Conservation (phyloP, 306 rosid species). For the Fagus sylvatica region DNA sequence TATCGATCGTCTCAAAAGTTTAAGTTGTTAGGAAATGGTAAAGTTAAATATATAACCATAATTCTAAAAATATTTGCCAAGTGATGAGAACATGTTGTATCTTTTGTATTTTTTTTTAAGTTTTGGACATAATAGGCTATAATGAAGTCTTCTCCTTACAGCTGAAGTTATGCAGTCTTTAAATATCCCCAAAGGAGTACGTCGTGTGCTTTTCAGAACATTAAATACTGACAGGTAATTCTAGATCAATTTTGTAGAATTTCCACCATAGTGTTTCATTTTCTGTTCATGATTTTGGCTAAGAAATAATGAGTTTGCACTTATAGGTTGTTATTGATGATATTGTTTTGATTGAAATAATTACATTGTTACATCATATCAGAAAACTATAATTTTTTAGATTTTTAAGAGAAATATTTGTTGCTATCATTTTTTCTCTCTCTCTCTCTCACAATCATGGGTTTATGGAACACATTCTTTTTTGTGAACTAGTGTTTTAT, state of each 20-base stretch:
- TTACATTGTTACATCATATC: too few relatives aligned
- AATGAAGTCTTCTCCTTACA: conserved; percentile 20
- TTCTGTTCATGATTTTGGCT: background rate
- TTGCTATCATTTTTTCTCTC: too few relatives aligned
- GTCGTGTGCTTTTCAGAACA: conserved; percentile 83
- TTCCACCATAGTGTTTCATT: background rate
- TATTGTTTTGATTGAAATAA: background rate
- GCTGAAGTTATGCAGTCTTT: conserved; percentile 89
- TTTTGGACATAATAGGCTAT: background rate
- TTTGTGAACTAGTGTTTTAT: too few relatives aligned
- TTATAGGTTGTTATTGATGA: background rate
- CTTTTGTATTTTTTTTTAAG: background rate
- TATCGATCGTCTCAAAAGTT: too few relatives aligned
- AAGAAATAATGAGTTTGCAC: background rate
- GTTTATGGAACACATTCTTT: too few relatives aligned
- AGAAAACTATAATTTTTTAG: too few relatives aligned
- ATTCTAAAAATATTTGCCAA: too few relatives aligned
- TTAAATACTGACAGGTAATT: conserved; percentile 72
- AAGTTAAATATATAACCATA: too few relatives aligned
- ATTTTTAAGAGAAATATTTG: too few relatives aligned
- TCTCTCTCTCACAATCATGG: too few relatives aligned
- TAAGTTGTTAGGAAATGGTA: too few relatives aligned
- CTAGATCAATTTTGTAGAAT: background rate
- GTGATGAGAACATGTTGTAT: background rate
- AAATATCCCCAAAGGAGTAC: conserved; percentile 66